Base-by-base conservation (phyloP, 352 stramenopile species). In the Hyaloperonospora arabidopsidis region DNA sequence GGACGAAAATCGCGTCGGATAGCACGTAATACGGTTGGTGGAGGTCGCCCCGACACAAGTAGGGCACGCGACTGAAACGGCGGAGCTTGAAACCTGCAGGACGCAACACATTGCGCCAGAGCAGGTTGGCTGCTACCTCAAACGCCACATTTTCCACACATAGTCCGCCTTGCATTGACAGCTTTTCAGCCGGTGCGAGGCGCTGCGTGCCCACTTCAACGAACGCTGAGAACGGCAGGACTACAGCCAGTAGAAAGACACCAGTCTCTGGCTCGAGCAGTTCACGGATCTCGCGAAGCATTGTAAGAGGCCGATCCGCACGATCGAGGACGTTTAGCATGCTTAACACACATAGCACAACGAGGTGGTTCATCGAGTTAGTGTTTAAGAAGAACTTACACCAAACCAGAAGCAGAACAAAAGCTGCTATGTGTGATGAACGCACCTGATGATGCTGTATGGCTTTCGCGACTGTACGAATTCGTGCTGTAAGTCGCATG, bases 281-380 rank as follows among this genome's bases (percentile, higher is more conserved):
- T 35, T 72, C 68, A 5, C 76, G 79, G 43, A 91, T 90, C 35
- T 89, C 76, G 22, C 57, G 57, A 0, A 93, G 69, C 73, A 93
- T 88, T 0, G 83, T 93, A 47, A 77, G 52, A 4, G 83, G 83
- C 34, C 86, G 88, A 64, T 93, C 80, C 0, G 80, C 79, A 2
- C 83, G 83, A 39, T 93, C 83, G 0, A 93, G 52, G 7, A 93
- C 83, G 54, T 93, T 93, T 45, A 93, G 68, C 23, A 93, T 61
- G 55, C 83, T 93, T 47, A 1, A 61, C 52, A 68, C 0, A 32
- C 25, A 32, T 8, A 32, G 25, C 25, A 32, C 25, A 32, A 8
- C 4, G 25, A 32, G 35, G 32, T 13, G 13, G 13, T 38, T 7
- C 32, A 41, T 41, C 35, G 17, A 41, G 32, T 41, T 41, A 41